Conservation (phyloP, 768 basidiomycete genomes). For the Lentinus brumalis region DNA sequence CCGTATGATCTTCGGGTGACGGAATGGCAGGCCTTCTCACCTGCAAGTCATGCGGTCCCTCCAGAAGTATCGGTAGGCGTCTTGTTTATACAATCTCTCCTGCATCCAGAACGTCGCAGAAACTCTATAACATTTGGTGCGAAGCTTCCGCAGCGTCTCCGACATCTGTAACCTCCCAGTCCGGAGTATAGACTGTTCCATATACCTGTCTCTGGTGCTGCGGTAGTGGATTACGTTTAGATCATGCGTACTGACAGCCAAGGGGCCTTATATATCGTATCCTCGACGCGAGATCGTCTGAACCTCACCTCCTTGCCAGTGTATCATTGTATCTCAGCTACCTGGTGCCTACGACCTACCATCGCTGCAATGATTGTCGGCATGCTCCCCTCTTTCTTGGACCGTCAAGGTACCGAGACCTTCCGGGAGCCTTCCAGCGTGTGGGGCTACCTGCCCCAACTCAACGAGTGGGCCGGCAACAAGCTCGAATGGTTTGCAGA, state of each 20-base stretch:
- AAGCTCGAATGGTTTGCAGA: conserved; percentile 17
- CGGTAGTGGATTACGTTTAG: too few species aligned
- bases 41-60: conserved; percentile 1
- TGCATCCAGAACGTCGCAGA: too few species aligned
- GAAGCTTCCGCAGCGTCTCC: not conserved
- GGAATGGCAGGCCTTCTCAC: not conserved
- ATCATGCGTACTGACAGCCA: too few species aligned
- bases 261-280: too few species aligned
- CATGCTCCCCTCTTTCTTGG: conserved; percentile 11
- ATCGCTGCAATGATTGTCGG: not conserved
- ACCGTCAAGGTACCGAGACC: conserved; percentile 3
- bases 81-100: not conserved
- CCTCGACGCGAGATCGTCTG: too few species aligned
- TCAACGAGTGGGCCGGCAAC: conserved; percentile 26
- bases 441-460: conserved; percentile 27
- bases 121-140: too few species aligned
- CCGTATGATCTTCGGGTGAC: not conserved
- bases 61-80: not conserved
- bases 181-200: too few species aligned
- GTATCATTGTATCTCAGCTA: not conserved
- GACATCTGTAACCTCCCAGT: too few species aligned
- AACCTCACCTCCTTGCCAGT: not conserved
- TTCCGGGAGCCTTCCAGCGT: conserved; percentile 14
- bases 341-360: not conserved
- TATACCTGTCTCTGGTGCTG: too few species aligned